phyloP scores from a whole-genome alignment of 768 basidiomycete species.

The Pleurotus tuber-regium region DNA sequence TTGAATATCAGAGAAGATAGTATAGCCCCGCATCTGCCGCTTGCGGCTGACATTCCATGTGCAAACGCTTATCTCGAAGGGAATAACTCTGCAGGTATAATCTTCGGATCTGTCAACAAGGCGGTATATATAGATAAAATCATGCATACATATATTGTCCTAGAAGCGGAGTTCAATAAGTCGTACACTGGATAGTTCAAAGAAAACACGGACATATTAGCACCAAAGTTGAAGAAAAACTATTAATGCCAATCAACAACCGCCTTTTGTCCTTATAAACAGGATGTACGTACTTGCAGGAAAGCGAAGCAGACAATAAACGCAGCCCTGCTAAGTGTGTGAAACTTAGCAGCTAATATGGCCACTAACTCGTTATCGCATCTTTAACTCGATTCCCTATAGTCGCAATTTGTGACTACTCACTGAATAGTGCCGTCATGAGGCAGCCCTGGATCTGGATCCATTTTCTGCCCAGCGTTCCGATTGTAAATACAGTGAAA shows the following conservation, averaged over 20 bases:
- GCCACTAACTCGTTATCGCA: slow-evolving; percentile 61
- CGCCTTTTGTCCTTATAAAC: background rate
- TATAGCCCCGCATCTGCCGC: slow-evolving; percentile 38
- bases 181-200: background rate
- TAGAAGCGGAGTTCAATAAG: slow-evolving; percentile 15
- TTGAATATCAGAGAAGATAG: slow-evolving; percentile 60
- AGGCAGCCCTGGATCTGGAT: slow-evolving; percentile 79
- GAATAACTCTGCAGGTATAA: background rate
- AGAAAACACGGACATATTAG: slow-evolving; percentile 50
- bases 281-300: slow-evolving; percentile 43
- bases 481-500: slow-evolving; percentile 63
- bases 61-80: slow-evolving; percentile 3
- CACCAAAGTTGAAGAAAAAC: slow-evolving; percentile 85
- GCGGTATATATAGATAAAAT: background rate
- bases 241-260: slow-evolving; percentile 16
- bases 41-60: slow-evolving; percentile 4
- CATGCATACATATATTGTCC: slow-evolving; percentile 48
- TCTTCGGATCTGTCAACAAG: background rate
- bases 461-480: slow-evolving; percentile 68
- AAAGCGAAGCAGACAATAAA: slow-evolving; percentile 76
- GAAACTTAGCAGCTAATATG: slow-evolving; percentile 67
- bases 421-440: slow-evolving; percentile 61
- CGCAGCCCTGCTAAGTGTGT: slow-evolving; percentile 47
- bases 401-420: slow-evolving; percentile 70
- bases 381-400: slow-evolving; percentile 77